Evolutionary conservation across 2,329 filamentous ascomycete species (phyloP), one percentile per base, ranked within the genome.

Genomic region (Salinomyces thailandicus): DNA sequence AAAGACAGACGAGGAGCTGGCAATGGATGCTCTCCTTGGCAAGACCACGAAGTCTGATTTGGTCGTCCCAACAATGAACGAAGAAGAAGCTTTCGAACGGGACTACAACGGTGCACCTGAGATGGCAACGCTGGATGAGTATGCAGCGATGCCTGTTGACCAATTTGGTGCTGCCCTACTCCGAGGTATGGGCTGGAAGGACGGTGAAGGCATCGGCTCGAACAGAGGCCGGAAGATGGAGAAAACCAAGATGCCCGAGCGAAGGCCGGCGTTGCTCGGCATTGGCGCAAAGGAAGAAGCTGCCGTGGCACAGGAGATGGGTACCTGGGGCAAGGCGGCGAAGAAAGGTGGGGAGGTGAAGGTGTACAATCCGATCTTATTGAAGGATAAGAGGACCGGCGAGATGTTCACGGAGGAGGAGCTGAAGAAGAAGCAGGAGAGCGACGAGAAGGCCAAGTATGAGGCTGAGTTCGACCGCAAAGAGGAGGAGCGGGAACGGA

Each of bases 161-260:
- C 86, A 95, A 50, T 98, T 96, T 47, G 91, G 91, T 5, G 82
- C 86, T 13, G 86, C 87, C 0, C 69, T 96, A 45, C 70, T 98
- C 22, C 77, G 87, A 19, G 86, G 87, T 7, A 95, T 96, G 83
- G 91, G 91, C 6, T 95, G 89, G 87, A 86, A 95, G 52, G 75
- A 78, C 45, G 76, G 71, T 13, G 68, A 75, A 44, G 62, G 66
- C 26, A 67, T 77, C 35, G 67, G 80, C 63, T 66, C 70, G 16
- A 65, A 72, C 37, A 61, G 61, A 17, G 59, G 60, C 13, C 59
- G 47, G 49, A 60, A 41, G 46, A 42, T 54, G 4, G 45, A 49
- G 16, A 81, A 81, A 47, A 40, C 77, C 22, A 79, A 75, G 44
- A 65, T 77, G 13, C 68, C 78, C 11, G 79, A 81, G 54, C 72